Conservation (phyloP, 2,329 filamentous ascomycete genomes). For the Trichoderma atroviride region DNA sequence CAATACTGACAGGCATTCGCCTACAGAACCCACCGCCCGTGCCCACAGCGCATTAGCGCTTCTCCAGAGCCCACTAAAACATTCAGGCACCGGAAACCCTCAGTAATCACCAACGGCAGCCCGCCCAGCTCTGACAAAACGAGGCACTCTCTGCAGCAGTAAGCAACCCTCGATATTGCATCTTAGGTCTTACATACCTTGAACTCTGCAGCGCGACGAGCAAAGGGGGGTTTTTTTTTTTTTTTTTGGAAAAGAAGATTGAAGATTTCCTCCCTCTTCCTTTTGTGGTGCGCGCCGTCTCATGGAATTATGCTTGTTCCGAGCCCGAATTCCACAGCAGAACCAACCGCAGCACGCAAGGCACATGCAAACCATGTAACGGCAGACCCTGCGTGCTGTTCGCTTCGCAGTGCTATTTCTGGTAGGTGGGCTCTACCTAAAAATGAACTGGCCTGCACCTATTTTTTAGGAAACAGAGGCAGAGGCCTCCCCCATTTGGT, state of each 20-base stretch:
- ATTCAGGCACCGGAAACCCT: not conserved
- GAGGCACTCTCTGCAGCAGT: not conserved
- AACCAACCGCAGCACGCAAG: not conserved
- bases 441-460: not conserved
- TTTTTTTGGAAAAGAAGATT: not conserved
- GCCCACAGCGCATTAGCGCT: conserved; percentile 16
- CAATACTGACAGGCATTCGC: not conserved
- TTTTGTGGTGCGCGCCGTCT: not conserved
- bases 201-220: not conserved
- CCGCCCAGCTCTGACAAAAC: not conserved
- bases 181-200: not conserved
- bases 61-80: not conserved
- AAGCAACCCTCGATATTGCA: not conserved
- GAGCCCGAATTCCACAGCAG: not conserved
- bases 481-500: conserved; percentile 12
- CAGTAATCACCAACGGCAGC: not conserved
- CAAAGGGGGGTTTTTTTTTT: not conserved
- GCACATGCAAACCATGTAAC: not conserved
- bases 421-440: not conserved
- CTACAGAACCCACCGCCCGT: conserved; percentile 2
- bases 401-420: not conserved
- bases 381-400: not conserved
- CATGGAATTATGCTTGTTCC: not conserved
- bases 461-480: not conserved
- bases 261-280: not conserved